Percentiles rank a stretch among this genome's conserved stretches.
Evolutionary conservation across 495 filamentous ascomycete species (phyloP).

Genomic region (Penicillium salamii): DNA sequence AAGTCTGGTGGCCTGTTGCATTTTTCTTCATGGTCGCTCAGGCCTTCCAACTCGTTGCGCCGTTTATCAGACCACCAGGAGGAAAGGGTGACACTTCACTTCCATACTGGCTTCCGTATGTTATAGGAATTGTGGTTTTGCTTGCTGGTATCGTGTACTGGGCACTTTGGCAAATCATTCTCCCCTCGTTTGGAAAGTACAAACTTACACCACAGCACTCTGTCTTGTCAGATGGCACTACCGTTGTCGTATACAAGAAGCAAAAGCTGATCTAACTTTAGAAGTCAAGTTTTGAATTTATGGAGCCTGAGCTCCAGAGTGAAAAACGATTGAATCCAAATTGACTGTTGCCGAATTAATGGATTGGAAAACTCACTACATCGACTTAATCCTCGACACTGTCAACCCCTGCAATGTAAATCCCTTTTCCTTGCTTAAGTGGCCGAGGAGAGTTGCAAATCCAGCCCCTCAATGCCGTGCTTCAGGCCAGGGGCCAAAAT

Average conservation of each 20-base stretch:
- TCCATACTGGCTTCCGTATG: conserved; percentile 36
- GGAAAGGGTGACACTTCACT: conserved; percentile 36
- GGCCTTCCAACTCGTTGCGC: conserved; percentile 35
- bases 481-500: too few species aligned
- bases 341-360: too few species aligned
- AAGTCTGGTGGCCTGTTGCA: conserved; percentile 50
- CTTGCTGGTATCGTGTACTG: conserved; percentile 30
- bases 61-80: conserved; percentile 34
- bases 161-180: conserved; percentile 15
- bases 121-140: conserved; percentile 35
- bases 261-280: background rate
- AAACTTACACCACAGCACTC: conserved; percentile 13
- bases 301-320: too few species aligned
- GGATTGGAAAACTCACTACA: too few species aligned
- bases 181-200: conserved; percentile 11
- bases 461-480: too few species aligned
- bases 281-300: too few species aligned
- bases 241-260: conserved; percentile 18
- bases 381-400: too few species aligned
- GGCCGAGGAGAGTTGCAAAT: too few species aligned
- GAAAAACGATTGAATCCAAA: too few species aligned
- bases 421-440: too few species aligned
- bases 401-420: too few species aligned
- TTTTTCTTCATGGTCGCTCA: conserved; percentile 36
- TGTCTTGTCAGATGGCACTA: conserved; percentile 16